Evolutionary conservation across 2,329 filamentous ascomycete species (phyloP).

Genomic region (Botrytis tulipae): DNA sequence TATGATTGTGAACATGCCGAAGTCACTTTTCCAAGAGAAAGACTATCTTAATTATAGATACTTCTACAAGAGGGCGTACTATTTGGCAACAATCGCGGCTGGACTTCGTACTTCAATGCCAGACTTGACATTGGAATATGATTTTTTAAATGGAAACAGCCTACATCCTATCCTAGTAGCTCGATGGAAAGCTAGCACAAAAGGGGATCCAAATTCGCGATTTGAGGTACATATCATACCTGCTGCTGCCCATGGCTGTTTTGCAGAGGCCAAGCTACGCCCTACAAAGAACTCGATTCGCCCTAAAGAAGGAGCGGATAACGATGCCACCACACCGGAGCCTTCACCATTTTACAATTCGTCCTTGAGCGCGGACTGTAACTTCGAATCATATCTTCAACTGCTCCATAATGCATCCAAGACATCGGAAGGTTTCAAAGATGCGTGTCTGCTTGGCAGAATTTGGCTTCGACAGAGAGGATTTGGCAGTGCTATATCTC

Average conservation of each 20-base stretch:
- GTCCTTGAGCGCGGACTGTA: conserved; percentile 74
- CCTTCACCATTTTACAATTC: conserved; percentile 88
- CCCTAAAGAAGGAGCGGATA: conserved; percentile 47
- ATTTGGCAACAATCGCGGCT: conserved; percentile 76
- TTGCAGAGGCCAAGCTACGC: conserved; percentile 68
- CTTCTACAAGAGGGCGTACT: conserved; percentile 93
- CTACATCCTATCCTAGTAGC: conserved; percentile 67
- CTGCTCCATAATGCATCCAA: conserved; percentile 68
- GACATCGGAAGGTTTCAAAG: conserved; percentile 58
- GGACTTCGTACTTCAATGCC: conserved; percentile 60
- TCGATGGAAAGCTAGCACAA: conserved; percentile 39
- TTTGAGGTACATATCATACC: conserved; percentile 75
- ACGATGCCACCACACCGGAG: conserved; percentile 40
- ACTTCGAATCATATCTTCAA: conserved; percentile 72
- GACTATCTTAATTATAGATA: conserved; percentile 92
- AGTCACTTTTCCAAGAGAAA: conserved; percentile 81
- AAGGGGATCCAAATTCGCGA: conserved; percentile 42
- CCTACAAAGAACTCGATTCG: conserved; percentile 71
- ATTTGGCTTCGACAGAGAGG: conserved; percentile 89
- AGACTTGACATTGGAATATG: conserved; percentile 58
- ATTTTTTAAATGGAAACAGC: conserved; percentile 67
- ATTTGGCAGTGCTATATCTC: conserved; percentile 65
- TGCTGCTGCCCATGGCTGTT: conserved; percentile 66
- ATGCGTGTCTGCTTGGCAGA: conserved; percentile 82
- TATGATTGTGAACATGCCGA: conserved; percentile 83